These are phyloP conservation scores for Cylindrotheca closterium DNA, from an alignment of 108 stramenopile species.

Conservation along the genomic window DNA sequence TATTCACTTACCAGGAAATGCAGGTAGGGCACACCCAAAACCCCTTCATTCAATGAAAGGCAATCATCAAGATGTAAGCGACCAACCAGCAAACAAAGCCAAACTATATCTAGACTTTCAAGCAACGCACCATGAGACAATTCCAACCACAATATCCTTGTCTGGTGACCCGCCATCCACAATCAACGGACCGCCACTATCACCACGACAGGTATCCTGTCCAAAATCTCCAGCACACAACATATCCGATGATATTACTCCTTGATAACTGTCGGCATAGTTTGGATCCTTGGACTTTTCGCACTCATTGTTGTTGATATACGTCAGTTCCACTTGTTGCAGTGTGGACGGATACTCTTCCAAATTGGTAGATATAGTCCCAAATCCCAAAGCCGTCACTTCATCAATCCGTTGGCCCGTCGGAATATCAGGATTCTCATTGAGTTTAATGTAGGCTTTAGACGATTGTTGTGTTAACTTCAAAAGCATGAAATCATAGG, in stretches of 20 bases:
- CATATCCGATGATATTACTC: conserved; percentile 51
- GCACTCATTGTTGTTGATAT: conserved; percentile 40
- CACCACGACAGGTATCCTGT: conserved; percentile 57
- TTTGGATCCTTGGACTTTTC: conserved; percentile 15
- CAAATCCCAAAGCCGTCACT: conserved; percentile 58
- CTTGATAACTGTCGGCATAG: conserved; percentile 35
- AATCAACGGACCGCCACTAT: conserved; percentile 43
- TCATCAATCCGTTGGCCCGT: conserved; percentile 7
- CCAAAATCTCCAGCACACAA: conserved; percentile 49
- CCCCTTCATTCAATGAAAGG: conserved; percentile 11
- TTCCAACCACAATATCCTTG: conserved; percentile 38
- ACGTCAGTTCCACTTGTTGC: conserved; percentile 35
- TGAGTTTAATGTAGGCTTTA: conserved; percentile 33
- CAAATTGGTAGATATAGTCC: conserved; percentile 28
- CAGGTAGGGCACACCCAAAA: conserved; percentile 24
- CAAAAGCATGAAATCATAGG: conserved; percentile 56
- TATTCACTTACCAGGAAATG: conserved; percentile 9
- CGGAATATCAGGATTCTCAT: conserved; percentile 40
- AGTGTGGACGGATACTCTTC: conserved; percentile 11
- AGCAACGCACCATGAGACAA: conserved; percentile 35
- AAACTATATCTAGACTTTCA: not conserved
- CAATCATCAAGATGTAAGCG: not conserved
- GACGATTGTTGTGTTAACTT: conserved; percentile 25
- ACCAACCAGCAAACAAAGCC: not conserved
- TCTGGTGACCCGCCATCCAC: conserved; percentile 7